These are phyloP conservation scores for Helicostylum pulchrum DNA, from an alignment of 192 early-diverging fungal genomes.

Conservation along the genomic window DNA sequence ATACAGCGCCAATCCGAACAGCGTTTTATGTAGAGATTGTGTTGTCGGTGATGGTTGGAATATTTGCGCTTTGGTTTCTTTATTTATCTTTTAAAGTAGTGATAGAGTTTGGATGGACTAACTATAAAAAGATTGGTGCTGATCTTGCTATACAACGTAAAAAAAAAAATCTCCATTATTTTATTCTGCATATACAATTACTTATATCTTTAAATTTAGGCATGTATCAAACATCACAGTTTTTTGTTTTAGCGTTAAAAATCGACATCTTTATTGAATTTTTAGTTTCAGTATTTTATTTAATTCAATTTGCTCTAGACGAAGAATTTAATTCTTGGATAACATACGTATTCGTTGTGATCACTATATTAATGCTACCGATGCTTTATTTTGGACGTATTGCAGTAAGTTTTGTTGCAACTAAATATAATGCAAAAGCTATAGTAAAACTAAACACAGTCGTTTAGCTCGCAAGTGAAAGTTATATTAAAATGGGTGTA, in stretches of 20 bases:
- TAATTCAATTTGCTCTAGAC: conserved; percentile 26
- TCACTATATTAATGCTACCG: conserved; percentile 32
- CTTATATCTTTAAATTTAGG: no score
- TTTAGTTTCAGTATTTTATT: conserved; percentile 35
- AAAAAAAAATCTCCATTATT: no score
- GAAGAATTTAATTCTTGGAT: conserved; percentile 18
- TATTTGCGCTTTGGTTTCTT: conserved; percentile 30
- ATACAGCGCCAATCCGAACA: conserved; percentile 15
- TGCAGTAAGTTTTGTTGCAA: no score
- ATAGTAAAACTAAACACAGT: no score
- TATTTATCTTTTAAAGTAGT: conserved; percentile 29
- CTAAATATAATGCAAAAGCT: no score
- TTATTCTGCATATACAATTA: no score
- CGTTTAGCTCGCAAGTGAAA: no score
- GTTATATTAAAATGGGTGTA: conserved; percentile 17
- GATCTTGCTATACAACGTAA: conserved; percentile 50
- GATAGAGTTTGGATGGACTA: conserved; percentile 47
- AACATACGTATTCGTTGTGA: conserved; percentile 18
- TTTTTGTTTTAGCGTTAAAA: conserved; percentile 36
- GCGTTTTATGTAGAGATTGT: conserved; percentile 33
- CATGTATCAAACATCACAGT: conserved; percentile 36
- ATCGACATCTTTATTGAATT: conserved; percentile 42
- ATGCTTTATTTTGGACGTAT: conserved; percentile 30
- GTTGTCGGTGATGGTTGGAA: conserved; percentile 17
- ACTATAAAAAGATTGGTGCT: conserved; percentile 66